Conservation (phyloP, 108 stramenopile genomes). For the Aureococcus anophagefferens region DNA sequence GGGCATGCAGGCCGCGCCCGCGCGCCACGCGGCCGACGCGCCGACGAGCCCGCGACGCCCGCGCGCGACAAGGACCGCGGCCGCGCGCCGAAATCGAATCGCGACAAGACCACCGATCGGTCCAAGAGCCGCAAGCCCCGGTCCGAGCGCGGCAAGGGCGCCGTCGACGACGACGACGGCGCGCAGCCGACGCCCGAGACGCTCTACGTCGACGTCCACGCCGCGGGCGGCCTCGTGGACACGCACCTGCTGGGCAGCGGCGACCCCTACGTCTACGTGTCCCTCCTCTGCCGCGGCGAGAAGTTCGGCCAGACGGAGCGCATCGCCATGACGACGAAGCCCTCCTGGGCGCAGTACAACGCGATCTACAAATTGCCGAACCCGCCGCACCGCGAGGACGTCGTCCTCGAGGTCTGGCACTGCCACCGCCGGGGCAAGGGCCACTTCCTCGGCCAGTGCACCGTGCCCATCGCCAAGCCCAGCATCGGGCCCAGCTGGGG, state of each 20-base stretch:
- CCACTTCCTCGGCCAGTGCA: conserved; percentile 9
- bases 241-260: conserved; percentile 3
- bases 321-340: neutral
- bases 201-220: conserved; percentile 1
- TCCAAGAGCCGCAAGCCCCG: no score
- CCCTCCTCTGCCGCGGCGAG: neutral
- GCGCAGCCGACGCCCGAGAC: no score
- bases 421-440: conserved; percentile 5
- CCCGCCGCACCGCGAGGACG: neutral
- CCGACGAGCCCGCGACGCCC: no score
- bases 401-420: conserved; percentile 4
- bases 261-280: conserved; percentile 9
- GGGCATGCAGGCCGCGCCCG: no score
- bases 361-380: neutral
- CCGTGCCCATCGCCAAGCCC: neutral
- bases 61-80: no score
- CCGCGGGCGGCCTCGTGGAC: neutral
- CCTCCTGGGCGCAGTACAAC: no score
- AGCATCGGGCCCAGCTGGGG: no score
- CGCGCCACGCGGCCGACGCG: no score
- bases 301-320: conserved; percentile 6
- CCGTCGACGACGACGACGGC: no score
- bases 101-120: no score
- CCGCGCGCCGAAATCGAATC: no score
- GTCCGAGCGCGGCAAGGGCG: no score